Evolutionary conservation across 306 rosid species (phyloP), one percentile per base, ranked within the genome.

Genomic region (Sicyos edulis): DNA sequence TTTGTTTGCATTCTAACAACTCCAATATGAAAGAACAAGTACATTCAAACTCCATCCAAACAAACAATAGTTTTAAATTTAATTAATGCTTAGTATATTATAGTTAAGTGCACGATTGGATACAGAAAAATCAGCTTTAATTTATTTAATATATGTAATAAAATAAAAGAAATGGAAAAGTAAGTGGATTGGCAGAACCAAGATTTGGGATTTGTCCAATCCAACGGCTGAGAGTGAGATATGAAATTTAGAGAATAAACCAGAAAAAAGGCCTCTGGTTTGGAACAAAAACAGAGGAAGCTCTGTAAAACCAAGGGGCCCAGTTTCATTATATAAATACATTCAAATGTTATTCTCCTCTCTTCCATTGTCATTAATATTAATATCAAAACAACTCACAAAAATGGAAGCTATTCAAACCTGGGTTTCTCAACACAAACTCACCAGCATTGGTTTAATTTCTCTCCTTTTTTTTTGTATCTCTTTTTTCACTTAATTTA

Each of bases 401-500:
- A 12, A 22, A 19, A 91, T 92, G 97, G 91, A 92, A 52, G 70
- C 86, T 14, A 61, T 86, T 89, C 92, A 85, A 55, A 51, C 89
- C 4, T 92, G 96, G 97, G 88, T 87, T 81, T 76, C 88, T 24
- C 76, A 87, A 47, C 83, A 92, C 92, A 89, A 92, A 81, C 92
- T 92, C 73, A 73, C 86, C 37, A 85, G 82, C 85, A 80, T 92
- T 74, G 97, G 97, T 91, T 57, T 34, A 29, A 29, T 29, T 29
- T 29, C 78, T 79, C 24, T 22, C 0, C 8, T 15, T 19, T 0
- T 5, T 8, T 14, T 17, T 2, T 4, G 5, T 20, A 14, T 12
- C 5, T 58, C 10, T 14, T n/a, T 9, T 0, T 54, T 0, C 10
- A 14, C 21, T 60, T 10, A 9, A 44, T 10, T 37, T 6, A 37